Base-by-base conservation (phyloP, 192 early-diverging fungal species). In the Kickxella alabastrina region DNA sequence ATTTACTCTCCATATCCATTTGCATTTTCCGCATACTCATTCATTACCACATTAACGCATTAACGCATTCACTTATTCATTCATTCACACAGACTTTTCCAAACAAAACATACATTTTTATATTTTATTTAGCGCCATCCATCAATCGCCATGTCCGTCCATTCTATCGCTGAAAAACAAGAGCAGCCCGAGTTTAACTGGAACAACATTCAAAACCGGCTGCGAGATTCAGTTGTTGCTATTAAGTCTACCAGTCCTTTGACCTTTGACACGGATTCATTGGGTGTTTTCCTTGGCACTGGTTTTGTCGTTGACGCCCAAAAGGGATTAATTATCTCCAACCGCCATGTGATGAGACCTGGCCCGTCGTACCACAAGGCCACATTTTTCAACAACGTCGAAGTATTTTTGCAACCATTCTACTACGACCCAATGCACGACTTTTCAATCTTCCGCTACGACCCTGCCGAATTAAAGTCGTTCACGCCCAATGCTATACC, bases 401-500 rank as follows among this genome's bases (percentile, higher is more conserved):
- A 86, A 44, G 81, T 88, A 13, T 77, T 73, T 31, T 50, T 88
- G 49, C 73, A 80, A 24, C 81, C 85, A 2, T 70, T 84, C 38
- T 88, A 87, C 53, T 80, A 83, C 35, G 88, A 90, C 49, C 88
- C 88, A 0, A 71, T 87, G n/a, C 86, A 90, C 54, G 87, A 90
- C 57, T 90, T 88, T 83, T 80, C 87, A 3, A 85, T 91, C 49
- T 78, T 88, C 62, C 78, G 82, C 67, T 91, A 88, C 42, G 79
- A 87, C 51, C 65, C 87, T 0, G 59, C 76, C 13, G 79, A 85
- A 54, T 82, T 91, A 42, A 58, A 59, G 32, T 41, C 40, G 2
- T 26, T 59, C 22, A 28, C 39, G 45, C 68, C 68, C 6, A 59
- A 28, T 28, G 56, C 56, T 4, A 63, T 71, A n/a, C 59, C 77